Conservation (phyloP, 106 monocot genomes). For the Triglochin maritima region DNA sequence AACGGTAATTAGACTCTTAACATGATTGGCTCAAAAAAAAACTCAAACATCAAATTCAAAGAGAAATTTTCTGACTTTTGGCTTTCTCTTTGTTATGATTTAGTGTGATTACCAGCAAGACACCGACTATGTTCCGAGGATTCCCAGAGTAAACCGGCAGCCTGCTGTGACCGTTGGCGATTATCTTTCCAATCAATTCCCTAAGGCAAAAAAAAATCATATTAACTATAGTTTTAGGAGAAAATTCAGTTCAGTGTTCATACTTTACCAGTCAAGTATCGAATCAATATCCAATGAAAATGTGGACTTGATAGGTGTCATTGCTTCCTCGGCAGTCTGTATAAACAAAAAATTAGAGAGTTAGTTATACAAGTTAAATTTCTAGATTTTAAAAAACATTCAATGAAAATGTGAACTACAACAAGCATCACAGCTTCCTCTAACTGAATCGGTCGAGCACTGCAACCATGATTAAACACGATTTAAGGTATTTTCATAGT, state of each 20-base stretch:
- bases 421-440: too few species aligned
- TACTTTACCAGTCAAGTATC: slow-evolving; percentile 82
- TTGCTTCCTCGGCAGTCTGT: slow-evolving; percentile 96
- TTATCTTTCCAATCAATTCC: slow-evolving; percentile 99
- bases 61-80: too few species aligned
- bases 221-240: too few species aligned
- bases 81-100: too few species aligned
- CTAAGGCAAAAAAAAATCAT: slow-evolving; percentile 15
- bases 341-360: not conserved
- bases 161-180: slow-evolving; percentile 92
- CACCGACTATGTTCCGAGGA: slow-evolving; percentile 87
- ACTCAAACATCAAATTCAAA: too few species aligned
- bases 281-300: slow-evolving; percentile 97
- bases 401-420: too few species aligned
- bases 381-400: too few species aligned
- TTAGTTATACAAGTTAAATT: too few species aligned
- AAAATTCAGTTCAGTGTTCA: too few species aligned
- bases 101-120: slow-evolving; percentile 51
- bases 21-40: slow-evolving; percentile 24
- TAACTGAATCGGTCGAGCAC: too few species aligned
- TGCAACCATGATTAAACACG: too few species aligned
- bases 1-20: slow-evolving; percentile 98
- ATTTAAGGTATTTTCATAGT: too few species aligned
- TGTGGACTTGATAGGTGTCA: slow-evolving; percentile 99
- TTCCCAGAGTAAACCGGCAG: slow-evolving; percentile 97